Conservation (phyloP, 371 early-diverging fungal genomes). For the Lichtheimia ramosa region DNA sequence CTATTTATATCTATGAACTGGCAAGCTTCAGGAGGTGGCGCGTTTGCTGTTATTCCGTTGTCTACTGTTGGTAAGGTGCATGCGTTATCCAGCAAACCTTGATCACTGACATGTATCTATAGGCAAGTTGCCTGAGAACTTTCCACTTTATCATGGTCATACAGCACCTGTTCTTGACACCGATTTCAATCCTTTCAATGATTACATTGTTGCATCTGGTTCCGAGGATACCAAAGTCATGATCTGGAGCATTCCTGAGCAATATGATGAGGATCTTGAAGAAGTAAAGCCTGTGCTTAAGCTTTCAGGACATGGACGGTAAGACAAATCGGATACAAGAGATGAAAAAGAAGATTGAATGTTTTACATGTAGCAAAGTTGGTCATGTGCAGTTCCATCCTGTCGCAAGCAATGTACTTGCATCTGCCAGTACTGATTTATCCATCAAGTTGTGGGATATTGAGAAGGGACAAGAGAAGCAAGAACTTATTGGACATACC, state of each 20-base stretch:
- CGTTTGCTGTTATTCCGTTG: slow-evolving; percentile 93
- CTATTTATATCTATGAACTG: slow-evolving; percentile 92
- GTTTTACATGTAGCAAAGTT: slow-evolving; percentile 67
- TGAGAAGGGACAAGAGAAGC: slow-evolving; percentile 82
- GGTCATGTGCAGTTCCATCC: slow-evolving; percentile 98
- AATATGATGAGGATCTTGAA: slow-evolving; percentile 64
- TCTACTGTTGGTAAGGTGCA: slow-evolving; percentile 67
- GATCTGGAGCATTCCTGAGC: slow-evolving; percentile 93
- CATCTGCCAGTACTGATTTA: slow-evolving; percentile 88
- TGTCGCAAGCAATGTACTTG: slow-evolving; percentile 90
- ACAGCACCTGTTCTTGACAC: slow-evolving; percentile 95
- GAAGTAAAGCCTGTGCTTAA: slow-evolving; percentile 64
- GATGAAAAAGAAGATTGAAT: not conserved
- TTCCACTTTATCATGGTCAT: slow-evolving; percentile 91
- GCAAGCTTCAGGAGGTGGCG: slow-evolving; percentile 96
- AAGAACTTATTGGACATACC: slow-evolving; percentile 86
- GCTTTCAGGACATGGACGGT: slow-evolving; percentile 67
- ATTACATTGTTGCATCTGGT: slow-evolving; percentile 86
- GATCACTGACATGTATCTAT: not conserved
- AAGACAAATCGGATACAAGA: slow-evolving; percentile 12
- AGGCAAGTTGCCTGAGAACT: slow-evolving; percentile 84
- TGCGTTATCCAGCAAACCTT: not conserved
- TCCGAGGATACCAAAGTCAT: slow-evolving; percentile 95
- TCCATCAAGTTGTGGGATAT: slow-evolving; percentile 98
- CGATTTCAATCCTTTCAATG: slow-evolving; percentile 97